Conservation (phyloP, 768 basidiomycete genomes). For the Trametes cubensis region DNA sequence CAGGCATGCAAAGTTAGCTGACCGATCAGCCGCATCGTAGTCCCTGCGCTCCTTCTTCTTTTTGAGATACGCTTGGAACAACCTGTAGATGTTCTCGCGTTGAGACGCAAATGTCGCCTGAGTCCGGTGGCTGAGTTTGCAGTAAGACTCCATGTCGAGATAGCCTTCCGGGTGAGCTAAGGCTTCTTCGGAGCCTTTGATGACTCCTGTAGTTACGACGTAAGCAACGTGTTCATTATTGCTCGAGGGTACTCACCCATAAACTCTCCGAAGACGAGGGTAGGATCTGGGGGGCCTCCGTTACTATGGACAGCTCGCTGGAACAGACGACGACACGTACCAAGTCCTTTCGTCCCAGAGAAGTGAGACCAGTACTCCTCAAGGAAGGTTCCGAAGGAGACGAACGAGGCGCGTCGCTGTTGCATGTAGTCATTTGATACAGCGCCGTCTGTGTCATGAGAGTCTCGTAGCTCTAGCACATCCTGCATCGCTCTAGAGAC, state of each 20-base stretch:
- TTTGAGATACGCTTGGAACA: constrained; percentile 57
- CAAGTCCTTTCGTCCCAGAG: constrained; percentile 52
- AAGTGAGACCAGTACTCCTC: constrained; percentile 63
- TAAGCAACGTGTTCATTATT: background rate
- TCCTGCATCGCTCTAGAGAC: background rate
- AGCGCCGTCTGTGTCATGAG: background rate
- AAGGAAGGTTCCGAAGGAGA: constrained; percentile 53
- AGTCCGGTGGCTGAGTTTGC: constrained; percentile 50
- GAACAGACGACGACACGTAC: constrained; percentile 36
- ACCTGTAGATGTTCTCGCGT: constrained; percentile 49
- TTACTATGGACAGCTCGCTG: background rate
- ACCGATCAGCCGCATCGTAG: constrained; percentile 66
- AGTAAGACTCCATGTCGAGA: constrained; percentile 50
- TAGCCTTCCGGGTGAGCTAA: constrained; percentile 38
- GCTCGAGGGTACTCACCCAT: constrained; percentile 47
- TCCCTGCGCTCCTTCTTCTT: constrained; percentile 48
- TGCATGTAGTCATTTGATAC: constrained; percentile 30
- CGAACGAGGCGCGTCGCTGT: constrained; percentile 26
- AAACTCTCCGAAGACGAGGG: constrained; percentile 65
- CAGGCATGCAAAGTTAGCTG: background rate
- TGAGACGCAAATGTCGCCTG: constrained; percentile 58
- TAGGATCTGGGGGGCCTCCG: constrained; percentile 48
- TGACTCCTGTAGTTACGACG: constrained; percentile 41
- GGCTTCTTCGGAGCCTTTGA: constrained; percentile 65
- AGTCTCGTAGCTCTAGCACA: constrained; percentile 14